Base-by-base conservation (phyloP, 2,329 filamentous ascomycete genomes). In the Apiospora koreana region DNA sequence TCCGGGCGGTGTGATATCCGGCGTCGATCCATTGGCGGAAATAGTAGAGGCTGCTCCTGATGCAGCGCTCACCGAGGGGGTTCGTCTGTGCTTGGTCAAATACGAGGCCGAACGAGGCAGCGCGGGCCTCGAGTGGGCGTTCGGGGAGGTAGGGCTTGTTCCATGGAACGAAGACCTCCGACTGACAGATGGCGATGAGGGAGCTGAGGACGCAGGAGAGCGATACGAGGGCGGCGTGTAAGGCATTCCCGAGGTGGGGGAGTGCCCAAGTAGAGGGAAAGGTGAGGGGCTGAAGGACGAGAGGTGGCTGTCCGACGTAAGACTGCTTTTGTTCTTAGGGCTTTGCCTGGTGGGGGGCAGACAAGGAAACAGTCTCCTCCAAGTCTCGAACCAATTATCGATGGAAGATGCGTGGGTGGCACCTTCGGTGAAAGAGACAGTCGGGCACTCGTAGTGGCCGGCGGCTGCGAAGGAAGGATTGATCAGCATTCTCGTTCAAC, bases 221-320 rank as follows among this genome's bases (percentile, higher is more conserved):
- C 86, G 84, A 79, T 89, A 88, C 76, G 91, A 89, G 73, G 93
- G 93, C 72, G 93, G 93, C 82, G 93, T 96, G 86, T 96, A 96
- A 89, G 93, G 93, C 93, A 96, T 96, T 85, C 87, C 85, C 80
- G 80, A 76, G 69, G 74, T 74, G 77, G 74, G 74, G 73, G 76
- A 71, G 73, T 75, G 75, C 79, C 76, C 73, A 68, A 70, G 68
- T 58, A 69, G 54, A 28, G 71, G 71, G 72, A 73, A 75, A 72
- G 76, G 70, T 73, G 72, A 72, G 72, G 75, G 75, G 71, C 71
- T 67, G 58, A 74, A 68, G 70, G 71, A 71, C 67, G 71, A 67
- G 42, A 74, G 71, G 70, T 73, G 68, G 66, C 70, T 69, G 71
- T 77, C 75, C 67, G 74, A 66, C 46, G 72, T 74, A 72, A 74